Conservation (phyloP, 2,329 filamentous ascomycete species). For the Rutstroemia sp. region DNA sequence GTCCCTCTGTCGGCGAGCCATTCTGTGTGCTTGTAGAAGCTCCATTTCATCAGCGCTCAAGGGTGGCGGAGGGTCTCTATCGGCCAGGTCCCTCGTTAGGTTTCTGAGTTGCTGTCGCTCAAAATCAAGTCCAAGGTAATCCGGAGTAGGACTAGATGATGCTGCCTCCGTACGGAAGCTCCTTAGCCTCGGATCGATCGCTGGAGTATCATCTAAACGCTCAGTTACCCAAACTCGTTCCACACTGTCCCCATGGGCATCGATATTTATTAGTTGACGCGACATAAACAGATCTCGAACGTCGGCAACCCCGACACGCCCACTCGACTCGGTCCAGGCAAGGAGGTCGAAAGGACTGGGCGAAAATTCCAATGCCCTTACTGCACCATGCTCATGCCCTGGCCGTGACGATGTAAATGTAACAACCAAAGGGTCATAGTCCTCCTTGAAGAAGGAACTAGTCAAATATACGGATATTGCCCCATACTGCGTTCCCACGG, state of each 20-base stretch:
- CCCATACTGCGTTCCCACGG: constrained; percentile 73
- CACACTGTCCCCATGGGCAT: constrained; percentile 47
- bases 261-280: constrained; percentile 61
- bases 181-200: constrained; percentile 25
- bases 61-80: constrained; percentile 41
- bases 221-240: constrained; percentile 24
- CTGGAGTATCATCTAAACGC: constrained; percentile 12
- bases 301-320: constrained; percentile 67
- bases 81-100: constrained; percentile 26
- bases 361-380: constrained; percentile 87
- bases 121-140: constrained; percentile 23
- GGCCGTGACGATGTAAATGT: constrained; percentile 73
- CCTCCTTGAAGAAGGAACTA: constrained; percentile 35
- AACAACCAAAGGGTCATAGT: constrained; percentile 57
- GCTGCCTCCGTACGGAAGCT: constrained; percentile 19
- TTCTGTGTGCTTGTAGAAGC: constrained; percentile 49
- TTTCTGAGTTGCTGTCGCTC: constrained; percentile 24
- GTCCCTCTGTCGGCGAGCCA: constrained; percentile 40
- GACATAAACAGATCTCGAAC: constrained; percentile 58
- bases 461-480: constrained; percentile 70
- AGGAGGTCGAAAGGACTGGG: constrained; percentile 85
- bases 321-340: constrained; percentile 88
- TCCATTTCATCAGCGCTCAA: constrained; percentile 47
- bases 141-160: constrained; percentile 22
- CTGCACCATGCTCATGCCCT: constrained; percentile 48